These are phyloP conservation scores for Primulina huaijiensis DNA, from an alignment of 257 asterid genomes.

Conservation along the genomic window DNA sequence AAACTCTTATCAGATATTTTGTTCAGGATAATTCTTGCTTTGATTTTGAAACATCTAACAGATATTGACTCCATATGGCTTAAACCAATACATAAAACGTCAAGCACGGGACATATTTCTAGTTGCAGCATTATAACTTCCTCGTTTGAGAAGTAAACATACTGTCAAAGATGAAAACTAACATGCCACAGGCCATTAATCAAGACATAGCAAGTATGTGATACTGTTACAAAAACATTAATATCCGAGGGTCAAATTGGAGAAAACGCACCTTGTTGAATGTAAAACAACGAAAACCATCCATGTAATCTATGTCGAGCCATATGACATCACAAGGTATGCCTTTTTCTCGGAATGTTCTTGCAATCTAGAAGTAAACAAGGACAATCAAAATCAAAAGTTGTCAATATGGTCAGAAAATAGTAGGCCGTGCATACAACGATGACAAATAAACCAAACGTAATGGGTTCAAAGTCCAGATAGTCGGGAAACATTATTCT, in stretches of 20 bases:
- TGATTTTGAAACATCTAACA: too few relatives aligned
- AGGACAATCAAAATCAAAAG: neutral
- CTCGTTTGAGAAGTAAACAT: neutral
- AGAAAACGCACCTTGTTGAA: slow-evolving; percentile 60
- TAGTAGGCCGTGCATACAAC: neutral
- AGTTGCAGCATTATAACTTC: neutral
- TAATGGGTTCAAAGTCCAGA: neutral
- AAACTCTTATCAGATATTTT: too few relatives aligned
- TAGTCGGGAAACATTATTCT: neutral
- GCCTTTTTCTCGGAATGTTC: slow-evolving; percentile 75
- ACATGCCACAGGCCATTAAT: neutral
- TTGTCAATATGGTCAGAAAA: neutral
- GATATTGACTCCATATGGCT: too few relatives aligned
- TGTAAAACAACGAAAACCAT: slow-evolving; percentile 93
- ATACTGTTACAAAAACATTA: slow-evolving; percentile 6
- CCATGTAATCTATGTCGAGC: slow-evolving; percentile 99
- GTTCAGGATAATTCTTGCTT: too few relatives aligned
- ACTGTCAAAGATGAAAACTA: neutral
- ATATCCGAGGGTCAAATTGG: slow-evolving; percentile 10
- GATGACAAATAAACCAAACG: neutral
- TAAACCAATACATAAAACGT: too few relatives aligned
- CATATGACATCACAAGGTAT: slow-evolving; percentile 98
- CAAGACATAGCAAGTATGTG: neutral
- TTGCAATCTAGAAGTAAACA: slow-evolving; percentile 58
- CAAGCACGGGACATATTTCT: neutral